Conservation (phyloP, 306 rosid species). For the Delonix regia region DNA sequence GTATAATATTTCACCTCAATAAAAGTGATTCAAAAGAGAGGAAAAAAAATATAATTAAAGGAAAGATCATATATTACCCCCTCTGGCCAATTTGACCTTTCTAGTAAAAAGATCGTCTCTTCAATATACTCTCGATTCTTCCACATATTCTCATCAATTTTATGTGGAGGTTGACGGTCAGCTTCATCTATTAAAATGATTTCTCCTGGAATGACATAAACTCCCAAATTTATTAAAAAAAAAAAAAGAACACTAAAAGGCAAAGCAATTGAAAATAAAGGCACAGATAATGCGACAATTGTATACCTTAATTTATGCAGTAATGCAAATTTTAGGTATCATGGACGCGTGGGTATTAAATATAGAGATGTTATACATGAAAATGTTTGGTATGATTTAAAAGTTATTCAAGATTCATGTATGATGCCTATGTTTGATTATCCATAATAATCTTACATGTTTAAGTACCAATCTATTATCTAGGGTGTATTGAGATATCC, state of each 20-base stretch:
- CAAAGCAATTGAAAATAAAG: not conserved
- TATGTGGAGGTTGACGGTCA: slow-evolving; percentile 73
- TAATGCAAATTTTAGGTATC: not conserved
- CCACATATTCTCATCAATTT: slow-evolving; percentile 98
- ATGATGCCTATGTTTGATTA: not conserved
- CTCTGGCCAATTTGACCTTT: slow-evolving; percentile 70
- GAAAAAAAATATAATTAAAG: not conserved
- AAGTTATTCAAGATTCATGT: slow-evolving; percentile 3
- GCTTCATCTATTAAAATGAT: slow-evolving; percentile 57
- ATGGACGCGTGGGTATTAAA: not conserved
- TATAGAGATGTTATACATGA: not conserved
- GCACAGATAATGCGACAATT: not conserved
- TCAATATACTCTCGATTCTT: slow-evolving; percentile 92
- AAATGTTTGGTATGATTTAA: not conserved
- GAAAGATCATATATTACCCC: slow-evolving; percentile 50
- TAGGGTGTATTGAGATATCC: not conserved
- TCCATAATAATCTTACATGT: not conserved
- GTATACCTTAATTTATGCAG: not conserved
- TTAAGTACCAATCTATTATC: not conserved
- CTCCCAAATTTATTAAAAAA: not conserved
- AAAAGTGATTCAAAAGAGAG: slow-evolving; percentile 9
- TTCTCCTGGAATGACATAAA: slow-evolving; percentile 55
- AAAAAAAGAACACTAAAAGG: not conserved
- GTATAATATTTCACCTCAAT: slow-evolving; percentile 8
- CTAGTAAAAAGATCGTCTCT: slow-evolving; percentile 75